Conservation (phyloP, 1,284 basidiomycete species). For the Volvariella surrecta region DNA sequence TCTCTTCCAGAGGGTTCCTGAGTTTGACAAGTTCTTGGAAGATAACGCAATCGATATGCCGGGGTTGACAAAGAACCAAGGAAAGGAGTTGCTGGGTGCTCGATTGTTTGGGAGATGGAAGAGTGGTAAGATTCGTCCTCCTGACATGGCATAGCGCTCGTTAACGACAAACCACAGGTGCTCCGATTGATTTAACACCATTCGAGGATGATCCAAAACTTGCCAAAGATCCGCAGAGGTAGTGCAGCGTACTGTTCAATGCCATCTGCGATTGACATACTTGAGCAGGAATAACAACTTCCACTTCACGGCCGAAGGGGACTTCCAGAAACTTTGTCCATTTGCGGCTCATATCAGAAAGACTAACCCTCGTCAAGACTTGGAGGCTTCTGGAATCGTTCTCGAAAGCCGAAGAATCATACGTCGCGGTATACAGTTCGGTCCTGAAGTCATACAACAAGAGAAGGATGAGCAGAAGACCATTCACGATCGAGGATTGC, state of each 20-base stretch:
- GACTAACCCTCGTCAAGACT: slow-evolving; percentile 42
- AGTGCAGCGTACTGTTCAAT: neutral
- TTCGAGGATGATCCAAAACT: slow-evolving; percentile 30
- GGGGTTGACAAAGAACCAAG: slow-evolving; percentile 28
- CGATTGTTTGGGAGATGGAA: slow-evolving; percentile 52
- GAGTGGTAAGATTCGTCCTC: slow-evolving; percentile 31
- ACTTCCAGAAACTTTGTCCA: slow-evolving; percentile 37
- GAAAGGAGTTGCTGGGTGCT: slow-evolving; percentile 42
- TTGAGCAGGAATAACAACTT: slow-evolving; percentile 35
- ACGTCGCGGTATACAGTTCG: slow-evolving; percentile 39
- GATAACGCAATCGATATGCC: slow-evolving; percentile 30
- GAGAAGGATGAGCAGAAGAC: slow-evolving; percentile 29
- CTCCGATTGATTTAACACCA: slow-evolving; percentile 36
- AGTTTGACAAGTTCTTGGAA: slow-evolving; percentile 41
- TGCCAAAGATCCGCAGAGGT: slow-evolving; percentile 26
- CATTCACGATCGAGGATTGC: slow-evolving; percentile 34
- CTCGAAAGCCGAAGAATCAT: slow-evolving; percentile 27
- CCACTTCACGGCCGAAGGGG: slow-evolving; percentile 25
- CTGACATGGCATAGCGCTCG: neutral
- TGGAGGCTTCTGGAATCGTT: slow-evolving; percentile 19
- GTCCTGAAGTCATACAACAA: slow-evolving; percentile 31
- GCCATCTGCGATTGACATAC: neutral
- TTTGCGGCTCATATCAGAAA: slow-evolving; percentile 50
- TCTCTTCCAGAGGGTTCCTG: slow-evolving; percentile 44
- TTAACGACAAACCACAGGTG: slow-evolving; percentile 18